These are phyloP conservation scores for Diospyros kaki DNA, from an alignment of 148 eudicot species.

Conservation along the genomic window DNA sequence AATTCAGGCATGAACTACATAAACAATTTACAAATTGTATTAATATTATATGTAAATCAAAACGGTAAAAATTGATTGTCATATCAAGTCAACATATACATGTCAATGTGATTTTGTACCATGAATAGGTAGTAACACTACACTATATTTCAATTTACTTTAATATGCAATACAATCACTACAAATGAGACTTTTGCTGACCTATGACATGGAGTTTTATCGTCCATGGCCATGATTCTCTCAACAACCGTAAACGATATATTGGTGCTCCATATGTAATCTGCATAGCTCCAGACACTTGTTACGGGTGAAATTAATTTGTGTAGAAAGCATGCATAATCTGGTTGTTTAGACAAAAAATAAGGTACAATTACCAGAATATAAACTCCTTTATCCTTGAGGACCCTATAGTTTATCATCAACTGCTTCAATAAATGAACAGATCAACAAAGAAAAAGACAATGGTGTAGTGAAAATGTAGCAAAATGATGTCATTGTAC, in stretches of 20 bases:
- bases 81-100: background rate
- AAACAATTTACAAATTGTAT: too few relatives aligned
- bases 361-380: constrained; percentile 56
- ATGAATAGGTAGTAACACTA: background rate
- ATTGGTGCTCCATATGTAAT: constrained; percentile 86
- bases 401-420: constrained; percentile 93
- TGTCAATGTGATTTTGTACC: background rate
- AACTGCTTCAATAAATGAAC: constrained; percentile 74
- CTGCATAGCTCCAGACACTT: constrained; percentile 33
- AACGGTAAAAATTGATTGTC: background rate
- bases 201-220: constrained; percentile 85
- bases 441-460: constrained; percentile 41
- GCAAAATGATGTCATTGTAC: constrained; percentile 28
- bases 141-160: background rate
- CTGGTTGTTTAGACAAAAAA: constrained; percentile 1
- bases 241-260: constrained; percentile 56
- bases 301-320: constrained; percentile 3
- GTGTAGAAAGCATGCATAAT: background rate
- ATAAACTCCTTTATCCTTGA: constrained; percentile 82
- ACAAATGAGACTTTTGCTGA: constrained; percentile 20
- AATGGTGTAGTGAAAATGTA: constrained; percentile 5
- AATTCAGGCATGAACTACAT: too few relatives aligned
- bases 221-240: constrained; percentile 48
- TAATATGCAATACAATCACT: background rate
- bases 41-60: background rate